Conservation (phyloP, 2,329 filamentous ascomycete species). For the Rachicladosporium sp. region DNA sequence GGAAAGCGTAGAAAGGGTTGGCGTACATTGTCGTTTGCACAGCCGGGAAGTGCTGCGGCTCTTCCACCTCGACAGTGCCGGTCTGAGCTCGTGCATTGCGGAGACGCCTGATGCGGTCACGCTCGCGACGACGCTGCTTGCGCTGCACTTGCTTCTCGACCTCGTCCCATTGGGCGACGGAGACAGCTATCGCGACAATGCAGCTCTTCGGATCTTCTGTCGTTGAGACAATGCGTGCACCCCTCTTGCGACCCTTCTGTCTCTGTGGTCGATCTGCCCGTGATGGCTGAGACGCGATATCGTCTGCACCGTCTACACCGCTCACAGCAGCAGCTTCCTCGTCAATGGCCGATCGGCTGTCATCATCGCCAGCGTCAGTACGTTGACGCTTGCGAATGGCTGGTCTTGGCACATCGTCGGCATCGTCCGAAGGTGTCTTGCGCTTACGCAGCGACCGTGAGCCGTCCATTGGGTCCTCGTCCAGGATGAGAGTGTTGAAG, state of each 20-base stretch:
- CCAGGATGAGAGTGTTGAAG: conserved; percentile 59
- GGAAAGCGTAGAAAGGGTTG: conserved; percentile 76
- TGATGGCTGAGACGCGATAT: conserved; percentile 18
- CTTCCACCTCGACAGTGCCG: conserved; percentile 27
- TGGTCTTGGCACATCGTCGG: conserved; percentile 25
- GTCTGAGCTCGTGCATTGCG: conserved; percentile 36
- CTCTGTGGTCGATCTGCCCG: conserved; percentile 39
- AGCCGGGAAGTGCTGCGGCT: conserved; percentile 40
- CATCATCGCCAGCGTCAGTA: conserved; percentile 18
- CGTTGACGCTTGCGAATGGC: conserved; percentile 30
- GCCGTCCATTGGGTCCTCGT: conserved; percentile 63
- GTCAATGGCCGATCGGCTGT: conserved; percentile 8
- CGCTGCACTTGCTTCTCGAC: conserved; percentile 36
- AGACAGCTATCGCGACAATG: conserved; percentile 37
- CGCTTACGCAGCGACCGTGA: conserved; percentile 69
- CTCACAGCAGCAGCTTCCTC: conserved; percentile 17
- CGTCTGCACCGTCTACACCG: conserved; percentile 9
- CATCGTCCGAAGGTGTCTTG: conserved; percentile 58
- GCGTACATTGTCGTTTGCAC: conserved; percentile 53
- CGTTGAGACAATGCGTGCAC: conserved; percentile 16
- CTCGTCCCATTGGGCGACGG: conserved; percentile 23
- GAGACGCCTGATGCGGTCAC: conserved; percentile 27
- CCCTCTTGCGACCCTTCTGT: conserved; percentile 33
- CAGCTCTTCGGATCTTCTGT: conserved; percentile 31
- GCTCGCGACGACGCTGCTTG: conserved; percentile 36